A percentile compares a stretch with the other conserved stretches of the same genome.
These are phyloP conservation scores for Sordariomycetes sp. DNA, from an alignment of 2,329 filamentous ascomycete species.

Conservation along the genomic window DNA sequence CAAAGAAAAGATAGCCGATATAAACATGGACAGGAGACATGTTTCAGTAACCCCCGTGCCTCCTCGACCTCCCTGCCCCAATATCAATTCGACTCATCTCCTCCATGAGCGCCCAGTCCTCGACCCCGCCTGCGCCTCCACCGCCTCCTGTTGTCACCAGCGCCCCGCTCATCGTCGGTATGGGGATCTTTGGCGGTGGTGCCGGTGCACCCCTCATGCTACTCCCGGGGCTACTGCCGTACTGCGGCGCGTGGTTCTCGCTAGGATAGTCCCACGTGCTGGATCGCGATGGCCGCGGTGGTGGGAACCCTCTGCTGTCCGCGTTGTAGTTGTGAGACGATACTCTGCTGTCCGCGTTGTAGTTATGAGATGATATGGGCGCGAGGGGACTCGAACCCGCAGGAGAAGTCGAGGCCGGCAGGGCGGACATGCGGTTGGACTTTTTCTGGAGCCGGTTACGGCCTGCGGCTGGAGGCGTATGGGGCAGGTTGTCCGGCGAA, in stretches of 20 bases:
- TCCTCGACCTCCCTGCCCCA: conserved; percentile 46
- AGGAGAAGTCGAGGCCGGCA: conserved; percentile 25
- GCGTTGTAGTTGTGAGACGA: conserved; percentile 40
- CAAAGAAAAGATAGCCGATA: background rate
- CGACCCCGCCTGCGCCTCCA: conserved; percentile 19
- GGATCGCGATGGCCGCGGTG: conserved; percentile 30
- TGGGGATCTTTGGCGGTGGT: conserved; percentile 60
- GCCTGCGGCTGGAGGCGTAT: conserved; percentile 24
- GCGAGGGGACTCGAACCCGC: conserved; percentile 37
- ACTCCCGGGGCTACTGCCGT: conserved; percentile 16
- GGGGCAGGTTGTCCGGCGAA: conserved; percentile 18
- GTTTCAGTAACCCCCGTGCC: conserved; percentile 31
- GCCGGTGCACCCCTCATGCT: conserved; percentile 32
- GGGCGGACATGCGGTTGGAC: conserved; percentile 30
- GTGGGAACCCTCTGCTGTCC: conserved; percentile 25
- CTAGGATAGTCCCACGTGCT: conserved; percentile 42
- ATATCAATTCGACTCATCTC: conserved; percentile 62
- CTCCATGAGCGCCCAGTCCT: conserved; percentile 52
- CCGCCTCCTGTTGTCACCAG: conserved; percentile 15
- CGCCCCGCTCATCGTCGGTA: conserved; percentile 34
- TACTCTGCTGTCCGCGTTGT: too few species aligned
- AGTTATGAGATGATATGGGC: conserved; percentile 40
- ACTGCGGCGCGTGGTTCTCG: conserved; percentile 37
- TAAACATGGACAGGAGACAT: background rate
- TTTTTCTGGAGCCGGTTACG: conserved; percentile 60